A percentile compares a stretch with the other conserved stretches of the same genome.
Conservation (phyloP, 371 early-diverging fungal genomes). For the Mortierella sp. region DNA sequence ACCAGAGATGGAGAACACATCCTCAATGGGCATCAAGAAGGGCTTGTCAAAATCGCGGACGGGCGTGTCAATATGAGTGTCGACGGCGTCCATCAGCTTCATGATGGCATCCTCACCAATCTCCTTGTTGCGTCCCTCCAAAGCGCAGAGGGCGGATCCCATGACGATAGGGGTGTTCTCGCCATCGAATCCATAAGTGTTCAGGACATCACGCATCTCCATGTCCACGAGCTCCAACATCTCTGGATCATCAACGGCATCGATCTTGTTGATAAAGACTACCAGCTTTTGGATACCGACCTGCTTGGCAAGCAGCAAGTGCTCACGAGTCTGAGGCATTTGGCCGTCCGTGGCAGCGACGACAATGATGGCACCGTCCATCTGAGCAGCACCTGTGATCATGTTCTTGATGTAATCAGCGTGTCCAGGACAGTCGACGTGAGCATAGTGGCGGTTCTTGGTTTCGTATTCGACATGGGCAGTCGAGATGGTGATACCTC, state of each 20-base stretch:
- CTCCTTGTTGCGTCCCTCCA: constrained; percentile 93
- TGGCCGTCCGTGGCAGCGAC: constrained; percentile 98
- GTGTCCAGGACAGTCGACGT: constrained; percentile 99
- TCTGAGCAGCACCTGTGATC: constrained; percentile 99
- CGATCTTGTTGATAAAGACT: constrained; percentile 99
- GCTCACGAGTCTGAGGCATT: constrained; percentile 97
- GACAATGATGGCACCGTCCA: constrained; percentile 99
- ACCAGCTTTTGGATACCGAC: constrained; percentile 97
- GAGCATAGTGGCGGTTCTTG: constrained; percentile 89
- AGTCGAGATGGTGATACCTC: constrained; percentile 97
- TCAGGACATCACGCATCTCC: constrained; percentile 98
- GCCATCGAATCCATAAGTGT: constrained; percentile 94
- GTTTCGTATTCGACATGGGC: constrained; percentile 98
- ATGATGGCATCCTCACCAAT: constrained; percentile 89
- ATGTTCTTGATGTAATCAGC: constrained; percentile 99
- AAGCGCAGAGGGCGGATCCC: constrained; percentile 96
- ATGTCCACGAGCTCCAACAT: constrained; percentile 98
- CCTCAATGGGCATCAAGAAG: constrained; percentile 98
- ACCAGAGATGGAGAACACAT: constrained; percentile 98
- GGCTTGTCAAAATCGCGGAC: constrained; percentile 96
- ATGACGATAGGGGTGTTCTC: constrained; percentile 93
- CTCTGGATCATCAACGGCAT: constrained; percentile 95
- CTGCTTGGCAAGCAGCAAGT: constrained; percentile 95
- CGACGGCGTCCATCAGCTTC: constrained; percentile 83
- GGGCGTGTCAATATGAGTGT: constrained; percentile 94